These are phyloP conservation scores for Lagenidium sp. DNA, from an alignment of 352 stramenopile species.

Conservation along the genomic window DNA sequence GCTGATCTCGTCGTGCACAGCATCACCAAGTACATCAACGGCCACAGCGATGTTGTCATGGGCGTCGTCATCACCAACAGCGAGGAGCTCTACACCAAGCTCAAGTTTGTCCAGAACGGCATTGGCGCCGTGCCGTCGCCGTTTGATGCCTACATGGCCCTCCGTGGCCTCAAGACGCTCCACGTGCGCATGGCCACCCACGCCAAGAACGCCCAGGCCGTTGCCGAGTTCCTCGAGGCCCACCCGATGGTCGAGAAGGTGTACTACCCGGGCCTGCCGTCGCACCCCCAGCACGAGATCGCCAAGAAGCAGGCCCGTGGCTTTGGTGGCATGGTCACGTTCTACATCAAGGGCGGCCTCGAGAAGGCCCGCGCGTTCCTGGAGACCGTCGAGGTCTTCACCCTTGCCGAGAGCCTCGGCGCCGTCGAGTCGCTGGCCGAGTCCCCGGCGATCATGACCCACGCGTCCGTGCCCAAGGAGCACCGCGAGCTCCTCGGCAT, in stretches of 20 bases:
- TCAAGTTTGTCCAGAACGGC: slow-evolving; percentile 92
- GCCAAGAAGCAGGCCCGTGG: slow-evolving; percentile 71
- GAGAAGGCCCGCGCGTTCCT: slow-evolving; percentile 88
- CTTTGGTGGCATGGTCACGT: slow-evolving; percentile 86
- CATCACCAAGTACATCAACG: slow-evolving; percentile 96
- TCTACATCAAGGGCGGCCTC: slow-evolving; percentile 89
- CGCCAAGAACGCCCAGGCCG: slow-evolving; percentile 89
- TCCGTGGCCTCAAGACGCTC: slow-evolving; percentile 95
- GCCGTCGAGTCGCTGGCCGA: slow-evolving; percentile 91
- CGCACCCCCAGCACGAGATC: slow-evolving; percentile 85
- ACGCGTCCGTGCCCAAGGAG: slow-evolving; percentile 87
- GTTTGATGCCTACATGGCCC: slow-evolving; percentile 91
- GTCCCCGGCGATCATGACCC: slow-evolving; percentile 93
- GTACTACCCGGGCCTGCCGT: slow-evolving; percentile 86
- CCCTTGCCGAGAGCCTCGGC: slow-evolving; percentile 92
- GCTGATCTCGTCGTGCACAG: slow-evolving; percentile 91
- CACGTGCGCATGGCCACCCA: slow-evolving; percentile 92
- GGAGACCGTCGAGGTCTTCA: slow-evolving; percentile 89
- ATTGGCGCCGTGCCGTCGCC: slow-evolving; percentile 89
- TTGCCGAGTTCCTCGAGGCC: slow-evolving; percentile 86
- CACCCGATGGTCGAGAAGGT: slow-evolving; percentile 90
- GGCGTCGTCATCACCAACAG: slow-evolving; percentile 89
- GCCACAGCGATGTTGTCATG: slow-evolving; percentile 91
- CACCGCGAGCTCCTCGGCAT: slow-evolving; percentile 86
- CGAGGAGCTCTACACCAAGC: slow-evolving; percentile 90